These are phyloP conservation scores for Phytophthora colocasiae DNA, from an alignment of 352 stramenopile genomes.

Conservation along the genomic window DNA sequence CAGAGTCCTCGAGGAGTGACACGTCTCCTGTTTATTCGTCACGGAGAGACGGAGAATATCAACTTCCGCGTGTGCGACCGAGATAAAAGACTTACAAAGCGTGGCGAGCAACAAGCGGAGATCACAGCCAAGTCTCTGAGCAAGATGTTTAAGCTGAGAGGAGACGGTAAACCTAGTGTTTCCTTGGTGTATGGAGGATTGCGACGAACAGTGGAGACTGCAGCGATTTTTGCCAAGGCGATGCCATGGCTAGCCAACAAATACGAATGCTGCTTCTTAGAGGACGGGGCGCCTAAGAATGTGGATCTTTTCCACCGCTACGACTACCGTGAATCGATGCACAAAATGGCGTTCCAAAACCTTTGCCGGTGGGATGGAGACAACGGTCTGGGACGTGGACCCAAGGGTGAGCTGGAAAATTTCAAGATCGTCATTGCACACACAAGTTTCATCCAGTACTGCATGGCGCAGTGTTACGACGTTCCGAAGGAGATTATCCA, in stretches of 20 bases:
- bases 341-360: conserved; percentile 77
- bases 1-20: conserved; percentile 43
- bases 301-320: conserved; percentile 63
- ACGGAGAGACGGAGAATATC: conserved; percentile 86
- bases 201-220: conserved; percentile 74
- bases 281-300: conserved; percentile 70
- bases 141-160: conserved; percentile 58
- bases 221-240: conserved; percentile 52
- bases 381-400: conserved; percentile 31
- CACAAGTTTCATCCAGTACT: conserved; percentile 84
- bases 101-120: conserved; percentile 63
- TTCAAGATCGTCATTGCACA: conserved; percentile 82
- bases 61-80: conserved; percentile 78
- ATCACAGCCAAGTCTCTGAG: conserved; percentile 58
- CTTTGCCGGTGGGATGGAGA: conserved; percentile 65
- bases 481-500: conserved; percentile 82
- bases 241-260: conserved; percentile 76
- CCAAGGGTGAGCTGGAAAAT: conserved; percentile 46
- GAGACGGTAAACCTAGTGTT: conserved; percentile 38
- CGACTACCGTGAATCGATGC: conserved; percentile 80
- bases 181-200: conserved; percentile 74
- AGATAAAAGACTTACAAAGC: conserved; percentile 75
- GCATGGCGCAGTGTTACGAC: conserved; percentile 65
- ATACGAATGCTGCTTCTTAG: conserved; percentile 74
- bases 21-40: conserved; percentile 76